A percentile compares a stretch with the other conserved stretches of the same genome.
phyloP scores from a whole-genome alignment of 768 basidiomycete genomes.

The Hygrocybe punicea region DNA sequence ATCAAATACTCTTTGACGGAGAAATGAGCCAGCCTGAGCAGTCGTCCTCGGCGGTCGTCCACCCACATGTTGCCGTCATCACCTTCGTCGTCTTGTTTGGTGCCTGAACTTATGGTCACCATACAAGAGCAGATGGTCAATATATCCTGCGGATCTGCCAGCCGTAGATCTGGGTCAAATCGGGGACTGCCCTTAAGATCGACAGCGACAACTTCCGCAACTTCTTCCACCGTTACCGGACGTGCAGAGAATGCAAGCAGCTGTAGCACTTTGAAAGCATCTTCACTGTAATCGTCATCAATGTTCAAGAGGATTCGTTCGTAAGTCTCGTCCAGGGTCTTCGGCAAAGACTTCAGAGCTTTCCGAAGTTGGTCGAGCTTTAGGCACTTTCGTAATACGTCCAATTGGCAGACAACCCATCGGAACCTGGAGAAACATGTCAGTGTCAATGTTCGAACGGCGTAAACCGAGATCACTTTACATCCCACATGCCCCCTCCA shows the following conservation, averaged over 20 bases:
- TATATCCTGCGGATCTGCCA: constrained; percentile 5
- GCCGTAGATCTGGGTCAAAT: constrained; percentile 5
- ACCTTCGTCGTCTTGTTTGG: background rate
- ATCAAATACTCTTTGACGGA: constrained; percentile 7
- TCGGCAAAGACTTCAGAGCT: constrained; percentile 15
- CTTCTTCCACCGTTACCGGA: constrained; percentile 17
- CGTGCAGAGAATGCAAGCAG: constrained; percentile 15
- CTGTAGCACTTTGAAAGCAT: constrained; percentile 15
- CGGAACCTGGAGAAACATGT: constrained; percentile 17
- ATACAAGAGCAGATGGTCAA: constrained; percentile 13
- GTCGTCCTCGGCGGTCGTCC: background rate
- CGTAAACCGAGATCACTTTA: constrained; percentile 1
- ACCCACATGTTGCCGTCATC: too few species aligned
- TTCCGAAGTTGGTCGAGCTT: constrained; percentile 10
- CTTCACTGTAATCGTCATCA: constrained; percentile 9
- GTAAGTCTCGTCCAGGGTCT: constrained; percentile 16
- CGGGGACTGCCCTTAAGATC: constrained; percentile 6
- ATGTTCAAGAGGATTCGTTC: constrained; percentile 21
- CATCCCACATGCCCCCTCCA: constrained; percentile 10
- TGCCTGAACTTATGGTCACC: background rate
- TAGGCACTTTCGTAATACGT: constrained; percentile 13
- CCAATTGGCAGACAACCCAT: constrained; percentile 22
- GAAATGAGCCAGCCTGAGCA: background rate
- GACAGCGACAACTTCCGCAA: constrained; percentile 21
- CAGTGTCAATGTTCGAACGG: background rate